Conservation (phyloP, 805 yeast species). For the Blastobotrys muscicola region DNA sequence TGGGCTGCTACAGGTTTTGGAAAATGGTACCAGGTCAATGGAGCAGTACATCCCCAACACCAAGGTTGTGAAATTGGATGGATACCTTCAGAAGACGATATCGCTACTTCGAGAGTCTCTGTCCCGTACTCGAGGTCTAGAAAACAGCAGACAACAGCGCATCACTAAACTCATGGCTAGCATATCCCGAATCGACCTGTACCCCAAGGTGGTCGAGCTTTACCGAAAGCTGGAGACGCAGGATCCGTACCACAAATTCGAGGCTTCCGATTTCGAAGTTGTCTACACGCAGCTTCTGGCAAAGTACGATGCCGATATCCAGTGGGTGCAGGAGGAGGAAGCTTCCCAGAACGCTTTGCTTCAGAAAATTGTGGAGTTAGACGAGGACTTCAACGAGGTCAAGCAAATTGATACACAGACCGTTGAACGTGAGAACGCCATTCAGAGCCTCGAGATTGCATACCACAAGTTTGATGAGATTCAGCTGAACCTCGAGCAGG, state of each 20-base stretch:
- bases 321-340: constrained; percentile 36
- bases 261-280: constrained; percentile 18
- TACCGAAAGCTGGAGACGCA: constrained; percentile 8
- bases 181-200: constrained; percentile 6
- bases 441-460: constrained; percentile 44
- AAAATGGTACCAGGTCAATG: constrained; percentile 28
- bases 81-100: constrained; percentile 29
- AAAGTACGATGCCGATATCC: constrained; percentile 42
- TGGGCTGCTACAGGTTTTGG: constrained; percentile 35
- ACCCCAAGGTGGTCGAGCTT: constrained; percentile 2
- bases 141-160: constrained; percentile 17
- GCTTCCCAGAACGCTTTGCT: constrained; percentile 32
- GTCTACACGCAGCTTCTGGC: constrained; percentile 24
- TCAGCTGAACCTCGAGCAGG: constrained; percentile 52
- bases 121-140: constrained; percentile 14
- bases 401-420: constrained; percentile 26
- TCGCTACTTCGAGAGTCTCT: constrained; percentile 21
- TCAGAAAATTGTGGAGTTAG: constrained; percentile 27
- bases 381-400: constrained; percentile 31
- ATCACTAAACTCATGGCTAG: constrained; percentile 12
- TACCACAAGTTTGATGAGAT: constrained; percentile 47
- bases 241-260: constrained; percentile 11
- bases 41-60: constrained; percentile 26
- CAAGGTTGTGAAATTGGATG: constrained; percentile 26
- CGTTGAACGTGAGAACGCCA: constrained; percentile 36